Percentiles rank a stretch among this genome's conserved stretches.
phyloP scores from a whole-genome alignment of 805 yeast species.

The Wickerhamiella occidentalis region DNA sequence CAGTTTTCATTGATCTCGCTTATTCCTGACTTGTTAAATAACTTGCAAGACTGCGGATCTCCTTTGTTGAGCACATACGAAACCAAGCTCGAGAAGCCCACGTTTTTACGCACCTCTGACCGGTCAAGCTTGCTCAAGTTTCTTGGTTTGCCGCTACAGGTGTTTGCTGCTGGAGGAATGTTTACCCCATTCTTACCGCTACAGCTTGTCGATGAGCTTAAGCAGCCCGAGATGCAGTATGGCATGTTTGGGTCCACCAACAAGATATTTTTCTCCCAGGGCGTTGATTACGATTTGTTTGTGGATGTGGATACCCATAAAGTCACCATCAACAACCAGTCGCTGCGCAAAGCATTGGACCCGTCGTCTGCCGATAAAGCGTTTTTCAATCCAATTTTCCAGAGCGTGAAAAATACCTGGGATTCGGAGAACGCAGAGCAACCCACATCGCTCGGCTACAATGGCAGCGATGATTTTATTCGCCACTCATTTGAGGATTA shows the following conservation, averaged over 20 bases:
- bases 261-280: slow-evolving; percentile 59
- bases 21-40: slow-evolving; percentile 66
- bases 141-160: slow-evolving; percentile 76
- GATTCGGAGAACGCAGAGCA: slow-evolving; percentile 31
- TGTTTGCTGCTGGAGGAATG: slow-evolving; percentile 75
- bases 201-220: slow-evolving; percentile 73
- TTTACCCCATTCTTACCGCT: slow-evolving; percentile 91
- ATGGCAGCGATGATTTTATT: slow-evolving; percentile 78
- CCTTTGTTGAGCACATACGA: slow-evolving; percentile 51
- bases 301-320: slow-evolving; percentile 47
- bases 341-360: slow-evolving; percentile 34
- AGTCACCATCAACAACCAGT: slow-evolving; percentile 32
- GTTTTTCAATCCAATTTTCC: slow-evolving; percentile 52
- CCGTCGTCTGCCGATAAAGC: slow-evolving; percentile 54
- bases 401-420: slow-evolving; percentile 38
- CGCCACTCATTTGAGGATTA: slow-evolving; percentile 86
- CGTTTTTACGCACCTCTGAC: slow-evolving; percentile 64
- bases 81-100: slow-evolving; percentile 42
- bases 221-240: slow-evolving; percentile 42
- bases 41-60: slow-evolving; percentile 66
- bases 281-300: slow-evolving; percentile 52
- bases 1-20: slow-evolving; percentile 77
- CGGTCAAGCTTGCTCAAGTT: slow-evolving; percentile 63
- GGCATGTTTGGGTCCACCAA: slow-evolving; percentile 83
- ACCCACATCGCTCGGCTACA: slow-evolving; percentile 38